phyloP scores from a whole-genome alignment of 2,329 filamentous ascomycete genomes.

The Endothia cerciana region DNA sequence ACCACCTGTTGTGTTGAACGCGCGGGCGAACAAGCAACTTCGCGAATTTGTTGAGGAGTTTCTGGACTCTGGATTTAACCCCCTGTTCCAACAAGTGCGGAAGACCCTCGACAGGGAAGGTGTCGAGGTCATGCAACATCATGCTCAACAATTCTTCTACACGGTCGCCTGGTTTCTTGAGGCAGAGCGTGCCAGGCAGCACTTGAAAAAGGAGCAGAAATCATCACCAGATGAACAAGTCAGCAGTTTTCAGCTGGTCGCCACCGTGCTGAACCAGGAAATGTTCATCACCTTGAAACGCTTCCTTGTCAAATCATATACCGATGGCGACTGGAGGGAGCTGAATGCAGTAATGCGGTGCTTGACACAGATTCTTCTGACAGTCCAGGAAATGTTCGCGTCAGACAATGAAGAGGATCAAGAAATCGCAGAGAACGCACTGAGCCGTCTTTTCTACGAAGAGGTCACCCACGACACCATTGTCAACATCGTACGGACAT shows the following conservation, averaged over 20 bases:
- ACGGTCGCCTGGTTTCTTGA: slow-evolving; percentile 90
- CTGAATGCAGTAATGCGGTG: slow-evolving; percentile 88
- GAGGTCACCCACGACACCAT: slow-evolving; percentile 90
- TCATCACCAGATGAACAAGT: slow-evolving; percentile 54
- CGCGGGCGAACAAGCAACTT: slow-evolving; percentile 75
- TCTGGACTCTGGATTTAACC: slow-evolving; percentile 93
- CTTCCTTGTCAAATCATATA: slow-evolving; percentile 76
- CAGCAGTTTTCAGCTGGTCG: slow-evolving; percentile 84
- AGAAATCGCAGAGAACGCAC: slow-evolving; percentile 96
- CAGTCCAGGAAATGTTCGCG: slow-evolving; percentile 88
- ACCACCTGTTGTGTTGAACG: slow-evolving; percentile 69
- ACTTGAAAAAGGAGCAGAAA: slow-evolving; percentile 58
- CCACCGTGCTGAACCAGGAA: slow-evolving; percentile 89
- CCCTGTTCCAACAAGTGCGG: slow-evolving; percentile 80
- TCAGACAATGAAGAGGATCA: slow-evolving; percentile 89
- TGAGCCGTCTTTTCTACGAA: slow-evolving; percentile 98
- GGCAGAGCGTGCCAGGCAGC: slow-evolving; percentile 76
- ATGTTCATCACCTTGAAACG: slow-evolving; percentile 89
- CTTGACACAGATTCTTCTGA: slow-evolving; percentile 91
- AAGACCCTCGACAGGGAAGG: slow-evolving; percentile 90
- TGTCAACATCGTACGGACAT: slow-evolving; percentile 77
- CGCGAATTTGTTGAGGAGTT: slow-evolving; percentile 89
- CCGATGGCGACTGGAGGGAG: slow-evolving; percentile 86
- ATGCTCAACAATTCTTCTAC: slow-evolving; percentile 88
- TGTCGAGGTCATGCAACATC: slow-evolving; percentile 75